Conservation (phyloP, 2,329 filamentous ascomycete species). For the Fusarium irregulare region DNA sequence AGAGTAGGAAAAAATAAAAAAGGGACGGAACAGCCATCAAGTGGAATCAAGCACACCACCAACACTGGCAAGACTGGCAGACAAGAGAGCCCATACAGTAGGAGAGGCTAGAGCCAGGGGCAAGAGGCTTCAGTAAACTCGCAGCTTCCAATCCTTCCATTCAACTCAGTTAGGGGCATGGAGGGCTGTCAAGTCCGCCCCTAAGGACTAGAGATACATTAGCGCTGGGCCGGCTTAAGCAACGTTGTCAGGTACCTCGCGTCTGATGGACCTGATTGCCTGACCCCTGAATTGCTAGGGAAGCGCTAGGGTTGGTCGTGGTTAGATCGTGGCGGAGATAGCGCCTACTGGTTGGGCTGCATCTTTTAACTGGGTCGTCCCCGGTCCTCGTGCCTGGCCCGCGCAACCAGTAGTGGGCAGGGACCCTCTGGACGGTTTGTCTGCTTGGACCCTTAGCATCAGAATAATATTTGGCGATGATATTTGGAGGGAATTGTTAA, state of each 20-base stretch:
- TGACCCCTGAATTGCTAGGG: slow-evolving; percentile 36
- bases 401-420: slow-evolving; percentile 37
- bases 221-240: slow-evolving; percentile 29
- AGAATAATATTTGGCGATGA: slow-evolving; percentile 16
- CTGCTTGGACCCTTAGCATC: slow-evolving; percentile 39
- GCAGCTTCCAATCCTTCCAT: slow-evolving; percentile 29
- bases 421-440: slow-evolving; percentile 23
- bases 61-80: not conserved
- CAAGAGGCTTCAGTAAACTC: slow-evolving; percentile 19
- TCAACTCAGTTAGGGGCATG: slow-evolving; percentile 27
- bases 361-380: slow-evolving; percentile 11
- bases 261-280: slow-evolving; percentile 24
- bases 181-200: slow-evolving; percentile 44
- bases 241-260: slow-evolving; percentile 38
- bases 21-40: slow-evolving; percentile 29
- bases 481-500: not conserved
- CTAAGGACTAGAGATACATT: slow-evolving; percentile 31
- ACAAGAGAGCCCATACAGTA: not conserved
- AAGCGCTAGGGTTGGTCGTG: slow-evolving; percentile 14
- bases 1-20: slow-evolving; percentile 25
- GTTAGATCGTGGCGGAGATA: slow-evolving; percentile 19
- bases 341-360: slow-evolving; percentile 35
- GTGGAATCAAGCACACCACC: slow-evolving; percentile 32
- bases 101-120: not conserved
- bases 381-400: slow-evolving; percentile 39